Percentiles rank a stretch among this genome's conserved stretches.
phyloP scores from a whole-genome alignment of 2,329 filamentous ascomycete genomes.

The Cladobotryum mycophilum region DNA sequence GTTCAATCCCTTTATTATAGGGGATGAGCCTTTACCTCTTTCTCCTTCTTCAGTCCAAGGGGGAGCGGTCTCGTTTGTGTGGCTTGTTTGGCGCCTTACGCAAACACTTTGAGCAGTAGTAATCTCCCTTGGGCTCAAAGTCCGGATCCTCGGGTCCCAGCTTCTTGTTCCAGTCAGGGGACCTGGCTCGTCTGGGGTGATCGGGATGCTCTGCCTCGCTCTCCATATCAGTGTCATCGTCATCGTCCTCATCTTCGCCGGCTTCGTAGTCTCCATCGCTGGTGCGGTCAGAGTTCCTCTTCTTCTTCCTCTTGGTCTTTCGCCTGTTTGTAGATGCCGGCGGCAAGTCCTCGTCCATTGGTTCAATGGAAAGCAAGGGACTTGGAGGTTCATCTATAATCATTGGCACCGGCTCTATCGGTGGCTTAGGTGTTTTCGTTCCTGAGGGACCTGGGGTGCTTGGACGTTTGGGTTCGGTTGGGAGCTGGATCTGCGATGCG shows the following conservation, averaged over 20 bases:
- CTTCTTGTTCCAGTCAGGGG: slow-evolving; percentile 21
- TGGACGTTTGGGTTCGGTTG: too few species aligned
- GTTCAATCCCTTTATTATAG: too few species aligned
- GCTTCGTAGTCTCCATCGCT: slow-evolving; percentile 1
- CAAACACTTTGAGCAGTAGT: slow-evolving; percentile 29
- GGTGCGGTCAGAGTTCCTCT: not conserved
- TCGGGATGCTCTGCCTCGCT: not conserved
- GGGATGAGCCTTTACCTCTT: slow-evolving; percentile 14
- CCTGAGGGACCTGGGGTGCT: too few species aligned
- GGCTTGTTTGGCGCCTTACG: slow-evolving; percentile 22
- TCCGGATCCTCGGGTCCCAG: slow-evolving; percentile 18
- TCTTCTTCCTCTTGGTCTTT: not conserved
- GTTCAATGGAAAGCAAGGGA: too few species aligned
- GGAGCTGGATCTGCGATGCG: too few species aligned
- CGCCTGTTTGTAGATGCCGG: not conserved
- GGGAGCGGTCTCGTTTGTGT: slow-evolving; percentile 16
- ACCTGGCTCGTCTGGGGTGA: slow-evolving; percentile 13
- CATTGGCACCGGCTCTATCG: too few species aligned
- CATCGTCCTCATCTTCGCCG: slow-evolving; percentile 10
- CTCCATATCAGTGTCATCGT: slow-evolving; percentile 8
- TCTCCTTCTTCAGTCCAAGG: slow-evolving; percentile 14
- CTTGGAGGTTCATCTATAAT: too few species aligned
- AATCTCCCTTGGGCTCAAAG: slow-evolving; percentile 22
- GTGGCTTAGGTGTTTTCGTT: too few species aligned
- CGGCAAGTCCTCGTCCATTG: too few species aligned